Conservation (phyloP, 768 basidiomycete genomes). For the Lyophyllum atratum region DNA sequence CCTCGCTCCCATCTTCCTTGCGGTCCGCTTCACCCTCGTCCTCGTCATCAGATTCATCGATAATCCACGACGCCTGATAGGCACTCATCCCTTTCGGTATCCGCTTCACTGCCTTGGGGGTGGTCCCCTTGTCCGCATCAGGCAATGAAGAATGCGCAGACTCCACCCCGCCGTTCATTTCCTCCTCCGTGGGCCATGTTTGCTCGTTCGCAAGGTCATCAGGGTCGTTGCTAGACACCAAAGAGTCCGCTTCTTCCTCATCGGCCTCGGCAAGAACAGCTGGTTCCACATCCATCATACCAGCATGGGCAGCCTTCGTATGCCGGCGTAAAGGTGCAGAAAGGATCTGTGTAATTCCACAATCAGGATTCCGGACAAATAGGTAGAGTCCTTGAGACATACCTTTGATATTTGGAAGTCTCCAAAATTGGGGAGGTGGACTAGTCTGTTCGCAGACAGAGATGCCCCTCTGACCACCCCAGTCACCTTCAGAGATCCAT, state of each 20-base stretch:
- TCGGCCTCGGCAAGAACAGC: constrained; percentile 65
- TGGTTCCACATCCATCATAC: constrained; percentile 71
- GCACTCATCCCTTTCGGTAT: constrained; percentile 96
- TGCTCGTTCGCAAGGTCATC: constrained; percentile 94
- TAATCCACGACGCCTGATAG: constrained; percentile 96
- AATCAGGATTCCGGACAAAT: not conserved
- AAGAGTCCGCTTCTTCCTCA: constrained; percentile 72
- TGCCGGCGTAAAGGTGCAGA: constrained; percentile 55
- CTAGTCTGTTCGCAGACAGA: constrained; percentile 79
- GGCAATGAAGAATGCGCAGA: constrained; percentile 45
- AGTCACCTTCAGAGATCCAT: constrained; percentile 69
- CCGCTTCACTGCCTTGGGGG: constrained; percentile 76
- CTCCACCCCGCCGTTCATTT: constrained; percentile 59
- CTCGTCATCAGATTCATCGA: constrained; percentile 77
- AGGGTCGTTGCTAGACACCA: constrained; percentile 84
- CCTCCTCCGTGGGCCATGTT: constrained; percentile 98
- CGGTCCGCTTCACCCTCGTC: constrained; percentile 46
- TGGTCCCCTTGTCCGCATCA: constrained; percentile 70
- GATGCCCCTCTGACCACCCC: constrained; percentile 82
- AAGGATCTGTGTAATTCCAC: constrained; percentile 53
- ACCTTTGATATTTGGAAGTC: constrained; percentile 88
- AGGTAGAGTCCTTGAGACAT: not conserved
- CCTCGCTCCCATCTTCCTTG: constrained; percentile 43
- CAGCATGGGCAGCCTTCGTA: constrained; percentile 32
- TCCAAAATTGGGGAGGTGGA: constrained; percentile 86